phyloP scores from a whole-genome alignment of 805 yeast species.

The Clavispora carvajalis region DNA sequence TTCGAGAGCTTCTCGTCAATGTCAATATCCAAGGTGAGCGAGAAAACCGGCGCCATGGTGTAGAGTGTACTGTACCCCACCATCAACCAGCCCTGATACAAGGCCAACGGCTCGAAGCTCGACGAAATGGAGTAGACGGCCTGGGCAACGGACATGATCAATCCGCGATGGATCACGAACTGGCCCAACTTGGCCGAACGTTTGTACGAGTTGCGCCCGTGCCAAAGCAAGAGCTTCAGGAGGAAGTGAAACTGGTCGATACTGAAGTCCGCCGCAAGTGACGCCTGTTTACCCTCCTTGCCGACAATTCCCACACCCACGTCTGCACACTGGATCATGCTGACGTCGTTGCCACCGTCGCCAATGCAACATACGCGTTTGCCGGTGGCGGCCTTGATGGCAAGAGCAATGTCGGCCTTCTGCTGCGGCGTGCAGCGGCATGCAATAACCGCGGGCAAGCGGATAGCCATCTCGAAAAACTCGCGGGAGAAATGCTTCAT shows the following conservation, averaged over 20 bases:
- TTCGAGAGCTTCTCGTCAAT: conserved; percentile 85
- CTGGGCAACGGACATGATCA: conserved; percentile 89
- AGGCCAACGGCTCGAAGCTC: conserved; percentile 85
- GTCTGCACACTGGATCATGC: conserved; percentile 98
- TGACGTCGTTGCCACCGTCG: conserved; percentile 98
- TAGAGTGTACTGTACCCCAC: conserved; percentile 97
- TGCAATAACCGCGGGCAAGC: conserved; percentile 91
- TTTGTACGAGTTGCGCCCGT: conserved; percentile 95
- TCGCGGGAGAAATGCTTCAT: conserved; percentile 60
- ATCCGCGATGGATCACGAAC: conserved; percentile 94
- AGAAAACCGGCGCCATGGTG: conserved; percentile 97
- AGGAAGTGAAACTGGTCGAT: conserved; percentile 86
- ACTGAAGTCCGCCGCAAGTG: conserved; percentile 94
- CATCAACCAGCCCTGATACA: conserved; percentile 95
- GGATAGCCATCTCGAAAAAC: conserved; percentile 72
- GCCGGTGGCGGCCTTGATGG: conserved; percentile 73
- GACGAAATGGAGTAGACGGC: conserved; percentile 88
- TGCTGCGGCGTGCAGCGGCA: conserved; percentile 99
- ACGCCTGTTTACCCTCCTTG: conserved; percentile 96
- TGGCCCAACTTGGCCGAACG: conserved; percentile 93
- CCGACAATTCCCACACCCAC: conserved; percentile 99
- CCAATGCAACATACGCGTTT: conserved; percentile 97
- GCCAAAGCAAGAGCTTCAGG: conserved; percentile 88
- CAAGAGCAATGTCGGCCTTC: conserved; percentile 87
- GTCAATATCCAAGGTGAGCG: conserved; percentile 85